phyloP scores from a whole-genome alignment of 768 basidiomycete genomes.

The Podaxis sp. region DNA sequence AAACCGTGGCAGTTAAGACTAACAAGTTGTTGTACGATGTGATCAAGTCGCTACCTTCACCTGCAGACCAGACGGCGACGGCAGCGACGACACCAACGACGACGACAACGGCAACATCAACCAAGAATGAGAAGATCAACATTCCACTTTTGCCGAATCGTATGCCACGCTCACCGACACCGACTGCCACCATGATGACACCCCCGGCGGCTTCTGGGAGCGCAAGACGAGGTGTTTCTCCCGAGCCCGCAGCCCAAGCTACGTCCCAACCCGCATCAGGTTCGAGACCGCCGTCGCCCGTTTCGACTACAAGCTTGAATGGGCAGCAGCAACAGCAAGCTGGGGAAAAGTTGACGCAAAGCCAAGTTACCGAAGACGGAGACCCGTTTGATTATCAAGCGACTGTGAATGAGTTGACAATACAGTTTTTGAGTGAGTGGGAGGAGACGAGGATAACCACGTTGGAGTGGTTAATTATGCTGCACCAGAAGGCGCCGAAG shows the following conservation, averaged over 20 bases:
- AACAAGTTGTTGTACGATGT: constrained; percentile 83
- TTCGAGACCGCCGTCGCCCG: constrained; percentile 59
- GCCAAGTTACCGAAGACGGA: constrained; percentile 36
- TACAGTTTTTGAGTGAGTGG: constrained; percentile 94
- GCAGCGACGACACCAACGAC: constrained; percentile 17
- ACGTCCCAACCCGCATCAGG: constrained; percentile 20
- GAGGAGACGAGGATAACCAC: constrained; percentile 96
- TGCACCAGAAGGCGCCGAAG: constrained; percentile 96
- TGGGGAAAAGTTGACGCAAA: constrained; percentile 2
- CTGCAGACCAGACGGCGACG: constrained; percentile 41
- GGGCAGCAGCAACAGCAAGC: constrained; percentile 14
- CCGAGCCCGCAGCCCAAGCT: constrained; percentile 38
- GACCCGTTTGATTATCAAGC: constrained; percentile 90
- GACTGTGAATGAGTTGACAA: constrained; percentile 87
- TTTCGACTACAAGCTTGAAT: constrained; percentile 36
- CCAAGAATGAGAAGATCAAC: constrained; percentile 17
- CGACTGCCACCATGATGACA: constrained; percentile 35
- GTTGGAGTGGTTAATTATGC: constrained; percentile 96
- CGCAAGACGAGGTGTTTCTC: constrained; percentile 4
- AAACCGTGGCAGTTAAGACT: constrained; percentile 78
- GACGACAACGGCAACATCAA: constrained; percentile 16
- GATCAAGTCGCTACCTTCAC: constrained; percentile 80
- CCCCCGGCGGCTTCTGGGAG: constrained; percentile 20
- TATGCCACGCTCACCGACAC: constrained; percentile 54
- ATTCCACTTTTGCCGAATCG: constrained; percentile 30